phyloP scores from a whole-genome alignment of 2,329 filamentous ascomycete genomes.

The Epichloe festucae region DNA sequence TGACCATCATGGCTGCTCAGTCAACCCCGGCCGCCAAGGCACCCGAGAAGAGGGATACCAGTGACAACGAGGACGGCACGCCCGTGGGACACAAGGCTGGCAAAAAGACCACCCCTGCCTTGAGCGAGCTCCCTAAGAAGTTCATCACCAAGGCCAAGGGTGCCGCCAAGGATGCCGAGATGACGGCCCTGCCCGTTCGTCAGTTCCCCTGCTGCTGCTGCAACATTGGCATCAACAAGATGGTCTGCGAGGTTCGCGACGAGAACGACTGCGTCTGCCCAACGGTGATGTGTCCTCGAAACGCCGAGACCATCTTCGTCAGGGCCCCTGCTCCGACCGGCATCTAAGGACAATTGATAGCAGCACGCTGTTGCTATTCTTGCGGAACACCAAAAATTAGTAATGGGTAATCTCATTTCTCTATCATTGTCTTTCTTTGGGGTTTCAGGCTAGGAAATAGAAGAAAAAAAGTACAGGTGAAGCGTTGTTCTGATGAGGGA shows the following conservation, averaged over 20 bases:
- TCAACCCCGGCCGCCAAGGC: neutral
- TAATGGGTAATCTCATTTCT: neutral
- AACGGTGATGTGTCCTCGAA: constrained; percentile 6
- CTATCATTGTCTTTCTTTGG: neutral
- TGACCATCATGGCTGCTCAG: neutral
- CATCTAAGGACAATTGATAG: neutral
- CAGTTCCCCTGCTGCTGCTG: constrained; percentile 13
- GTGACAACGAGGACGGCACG: neutral
- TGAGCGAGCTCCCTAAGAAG: neutral
- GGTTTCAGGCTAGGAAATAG: neutral
- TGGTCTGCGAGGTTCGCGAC: constrained; percentile 9
- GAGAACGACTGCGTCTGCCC: constrained; percentile 12
- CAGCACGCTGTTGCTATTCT: neutral
- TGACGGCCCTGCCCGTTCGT: neutral
- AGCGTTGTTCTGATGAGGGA: neutral
- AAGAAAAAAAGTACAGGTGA: neutral
- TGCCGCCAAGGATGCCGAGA: neutral
- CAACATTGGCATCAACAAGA: constrained; percentile 6
- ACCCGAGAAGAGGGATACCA: neutral
- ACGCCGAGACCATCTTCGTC: constrained; percentile 1
- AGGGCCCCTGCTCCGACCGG: neutral
- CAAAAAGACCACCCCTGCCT: neutral
- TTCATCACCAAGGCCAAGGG: neutral
- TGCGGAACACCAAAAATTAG: neutral
- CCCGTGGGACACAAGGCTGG: neutral